Evolutionary conservation across 2,329 filamentous ascomycete genomes (phyloP), one percentile per base, ranked within the genome.

Genomic region (Amphichorda felina): DNA sequence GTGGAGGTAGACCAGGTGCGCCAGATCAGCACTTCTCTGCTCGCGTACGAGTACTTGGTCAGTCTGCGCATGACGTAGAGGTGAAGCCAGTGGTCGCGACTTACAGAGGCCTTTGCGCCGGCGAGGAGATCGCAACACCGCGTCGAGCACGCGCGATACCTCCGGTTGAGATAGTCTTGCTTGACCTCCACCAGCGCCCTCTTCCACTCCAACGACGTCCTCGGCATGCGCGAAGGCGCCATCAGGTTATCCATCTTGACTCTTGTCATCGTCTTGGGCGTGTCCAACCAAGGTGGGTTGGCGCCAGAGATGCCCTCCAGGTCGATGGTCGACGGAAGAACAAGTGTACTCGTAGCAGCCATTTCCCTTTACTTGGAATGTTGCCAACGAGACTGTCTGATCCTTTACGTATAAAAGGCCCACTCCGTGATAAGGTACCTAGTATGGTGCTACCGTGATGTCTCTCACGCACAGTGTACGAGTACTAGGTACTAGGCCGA

Each of bases 1-100:
- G 48, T 73, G 65, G 5, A 77, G 59, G 40, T 73, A 75, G 43
- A 76, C 68, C 24, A 74, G 56, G 45, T 75, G 68, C 9, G 29
- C 51, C 52, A 31, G 9, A 16, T 17, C 30, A 26, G 21, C 32
- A 33, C 39, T 49, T 43, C 49, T 39, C 31, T 35, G 30, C 11
- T 5, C 10, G 6, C 8, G 16, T 18, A 10, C 16, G 16, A 17
- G 14, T 16, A 15, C 10, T 31, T 15, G 15, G 30, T 17, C 13
- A 31, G 17, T 17, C 10, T 8, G 5, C 30, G 15, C 11, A 33
- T 24, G n/a, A 5, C 28, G 9, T 8, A 15, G 5, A 4, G 19
- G 28, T 22, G 19, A 15, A 19, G 21, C 14, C 18, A 15, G 32
- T 3, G 32, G 5, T 15, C 25, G 14, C 10, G 34, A 15, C 14